Percentiles rank a stretch among this genome's conserved stretches.
Evolutionary conservation across 306 rosid species (phyloP).

Genomic region (Datisca glomerata): DNA sequence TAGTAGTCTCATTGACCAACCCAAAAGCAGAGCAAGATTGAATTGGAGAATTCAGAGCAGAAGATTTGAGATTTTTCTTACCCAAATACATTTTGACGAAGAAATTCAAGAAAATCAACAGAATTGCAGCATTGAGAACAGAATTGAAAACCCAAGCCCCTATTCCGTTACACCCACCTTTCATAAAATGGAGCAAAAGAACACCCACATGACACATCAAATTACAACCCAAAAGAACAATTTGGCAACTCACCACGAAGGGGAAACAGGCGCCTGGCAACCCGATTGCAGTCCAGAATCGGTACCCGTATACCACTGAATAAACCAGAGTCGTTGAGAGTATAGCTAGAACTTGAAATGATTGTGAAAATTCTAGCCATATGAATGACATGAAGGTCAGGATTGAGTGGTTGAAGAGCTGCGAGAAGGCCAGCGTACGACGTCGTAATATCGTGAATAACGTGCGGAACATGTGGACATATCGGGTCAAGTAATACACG

Average conservation of each 20-base stretch:
- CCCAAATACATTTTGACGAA: slow-evolving; percentile 33
- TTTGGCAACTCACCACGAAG: slow-evolving; percentile 51
- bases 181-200: slow-evolving; percentile 43
- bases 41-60: not conserved
- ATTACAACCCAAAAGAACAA: slow-evolving; percentile 48
- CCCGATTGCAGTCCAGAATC: slow-evolving; percentile 67
- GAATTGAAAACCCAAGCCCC: slow-evolving; percentile 78
- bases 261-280: slow-evolving; percentile 43
- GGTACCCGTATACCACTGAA: slow-evolving; percentile 44
- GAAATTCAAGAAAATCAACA: slow-evolving; percentile 49
- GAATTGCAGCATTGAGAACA: slow-evolving; percentile 39
- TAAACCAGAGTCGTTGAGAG: slow-evolving; percentile 48
- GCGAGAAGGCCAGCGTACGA: slow-evolving; percentile 37
- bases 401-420: slow-evolving; percentile 65
- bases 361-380: slow-evolving; percentile 86
- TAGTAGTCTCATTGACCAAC: too few species aligned
- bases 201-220: slow-evolving; percentile 65
- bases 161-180: slow-evolving; percentile 78
- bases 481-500: slow-evolving; percentile 55
- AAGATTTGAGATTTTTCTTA: slow-evolving; percentile 1
- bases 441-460: slow-evolving; percentile 38
- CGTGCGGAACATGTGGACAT: slow-evolving; percentile 62
- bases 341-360: slow-evolving; percentile 76
- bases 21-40: too few species aligned
- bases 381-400: slow-evolving; percentile 42